A percentile compares a stretch with the other conserved stretches of the same genome.
Conservation (phyloP, 2,329 filamentous ascomycete genomes). For the Tympanopsis confertula region DNA sequence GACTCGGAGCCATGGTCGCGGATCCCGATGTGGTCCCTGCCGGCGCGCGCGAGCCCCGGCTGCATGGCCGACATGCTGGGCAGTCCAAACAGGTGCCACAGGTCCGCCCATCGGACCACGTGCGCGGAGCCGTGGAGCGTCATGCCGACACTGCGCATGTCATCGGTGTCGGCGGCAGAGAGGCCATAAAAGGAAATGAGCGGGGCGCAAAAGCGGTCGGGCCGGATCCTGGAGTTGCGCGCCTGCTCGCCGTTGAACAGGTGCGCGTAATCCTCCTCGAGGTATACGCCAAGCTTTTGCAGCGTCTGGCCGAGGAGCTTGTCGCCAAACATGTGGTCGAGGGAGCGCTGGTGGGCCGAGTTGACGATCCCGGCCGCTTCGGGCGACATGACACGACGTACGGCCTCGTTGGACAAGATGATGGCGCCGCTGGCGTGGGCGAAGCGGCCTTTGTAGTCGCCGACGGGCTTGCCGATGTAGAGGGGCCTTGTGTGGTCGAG, state of each 20-base stretch:
- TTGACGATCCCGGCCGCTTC: constrained; percentile 27
- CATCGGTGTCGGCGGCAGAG: constrained; percentile 19
- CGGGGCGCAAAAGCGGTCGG: constrained; percentile 39
- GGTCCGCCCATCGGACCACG: constrained; percentile 35
- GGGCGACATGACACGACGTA: constrained; percentile 29
- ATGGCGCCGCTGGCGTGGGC: constrained; percentile 44
- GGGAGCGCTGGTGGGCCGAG: constrained; percentile 31
- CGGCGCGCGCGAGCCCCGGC: constrained; percentile 19
- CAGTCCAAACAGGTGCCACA: constrained; percentile 35
- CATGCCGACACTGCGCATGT: constrained; percentile 31
- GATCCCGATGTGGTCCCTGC: constrained; percentile 38
- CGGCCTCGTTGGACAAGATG: constrained; percentile 36
- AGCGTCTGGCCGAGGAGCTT: constrained; percentile 39
- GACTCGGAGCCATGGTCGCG: constrained; percentile 28
- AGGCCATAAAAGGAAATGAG: constrained; percentile 41
- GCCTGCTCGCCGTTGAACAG: constrained; percentile 45
- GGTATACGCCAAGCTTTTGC: constrained; percentile 38
- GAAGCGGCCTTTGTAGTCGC: constrained; percentile 41
- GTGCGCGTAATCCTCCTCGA: constrained; percentile 39
- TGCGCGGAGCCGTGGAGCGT: constrained; percentile 22
- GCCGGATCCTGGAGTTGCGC: constrained; percentile 31
- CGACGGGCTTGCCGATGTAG: constrained; percentile 44
- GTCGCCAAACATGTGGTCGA: constrained; percentile 41
- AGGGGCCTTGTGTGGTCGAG: constrained; percentile 31
- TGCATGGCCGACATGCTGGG: constrained; percentile 24